phyloP scores from a whole-genome alignment of 2,329 filamentous ascomycete genomes.

The Mycosphaerelloides madeirae region DNA sequence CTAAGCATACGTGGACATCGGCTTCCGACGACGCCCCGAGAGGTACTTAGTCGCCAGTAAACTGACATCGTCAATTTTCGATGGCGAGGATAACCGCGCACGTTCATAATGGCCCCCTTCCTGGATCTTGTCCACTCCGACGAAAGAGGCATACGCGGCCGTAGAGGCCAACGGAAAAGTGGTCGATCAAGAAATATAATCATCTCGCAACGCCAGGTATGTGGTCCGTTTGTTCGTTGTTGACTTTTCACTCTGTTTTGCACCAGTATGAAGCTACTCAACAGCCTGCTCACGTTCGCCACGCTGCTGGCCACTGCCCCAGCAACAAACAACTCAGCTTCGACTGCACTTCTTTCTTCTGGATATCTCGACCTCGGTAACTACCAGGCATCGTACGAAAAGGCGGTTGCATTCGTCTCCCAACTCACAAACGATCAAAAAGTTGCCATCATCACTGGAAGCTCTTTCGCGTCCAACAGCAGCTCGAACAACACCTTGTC shows the following conservation, averaged over 20 bases:
- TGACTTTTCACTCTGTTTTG: not conserved
- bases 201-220: too few species aligned
- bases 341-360: slow-evolving; percentile 10
- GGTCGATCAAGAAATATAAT: too few species aligned
- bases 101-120: too few species aligned
- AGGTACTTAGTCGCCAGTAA: too few species aligned
- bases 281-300: not conserved
- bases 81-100: too few species aligned
- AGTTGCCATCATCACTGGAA: slow-evolving; percentile 17
- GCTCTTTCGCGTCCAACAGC: slow-evolving; percentile 17
- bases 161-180: too few species aligned
- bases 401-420: slow-evolving; percentile 12
- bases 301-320: slow-evolving; percentile 7
- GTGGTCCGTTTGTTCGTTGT: not conserved
- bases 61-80: too few species aligned
- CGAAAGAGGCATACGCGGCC: slow-evolving; percentile 2
- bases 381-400: slow-evolving; percentile 14
- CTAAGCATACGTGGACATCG: too few species aligned
- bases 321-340: slow-evolving; percentile 8
- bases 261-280: not conserved
- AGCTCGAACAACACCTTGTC: slow-evolving; percentile 9
- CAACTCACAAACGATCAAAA: slow-evolving; percentile 14
- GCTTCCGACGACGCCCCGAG: too few species aligned
- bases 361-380: slow-evolving; percentile 13
- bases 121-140: too few species aligned